Percentiles rank a stretch among this genome's conserved stretches.
Conservation (phyloP, 805 yeast species). For the Cyberlindnera japonica region DNA sequence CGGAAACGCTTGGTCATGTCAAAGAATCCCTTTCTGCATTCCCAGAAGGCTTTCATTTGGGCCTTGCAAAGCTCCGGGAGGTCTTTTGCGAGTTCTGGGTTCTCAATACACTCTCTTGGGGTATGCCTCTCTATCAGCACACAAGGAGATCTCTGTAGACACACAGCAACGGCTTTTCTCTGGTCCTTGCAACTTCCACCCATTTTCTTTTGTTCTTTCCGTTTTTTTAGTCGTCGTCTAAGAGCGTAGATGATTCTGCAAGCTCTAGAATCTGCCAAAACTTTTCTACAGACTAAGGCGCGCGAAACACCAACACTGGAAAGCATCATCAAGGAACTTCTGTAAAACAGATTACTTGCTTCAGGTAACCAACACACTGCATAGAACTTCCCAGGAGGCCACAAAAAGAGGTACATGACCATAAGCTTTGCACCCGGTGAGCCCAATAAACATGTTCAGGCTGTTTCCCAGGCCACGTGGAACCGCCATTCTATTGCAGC, state of each 20-base stretch:
- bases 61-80: slow-evolving; percentile 87
- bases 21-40: slow-evolving; percentile 86
- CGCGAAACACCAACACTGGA: no score
- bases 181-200: slow-evolving; percentile 78
- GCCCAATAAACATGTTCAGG: slow-evolving; percentile 55
- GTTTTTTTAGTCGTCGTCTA: background rate
- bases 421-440: slow-evolving; percentile 81
- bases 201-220: slow-evolving; percentile 7
- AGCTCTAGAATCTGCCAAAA: background rate
- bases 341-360: no score
- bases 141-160: slow-evolving; percentile 95
- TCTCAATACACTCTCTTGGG: slow-evolving; percentile 81
- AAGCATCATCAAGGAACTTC: no score
- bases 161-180: slow-evolving; percentile 90
- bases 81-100: slow-evolving; percentile 71
- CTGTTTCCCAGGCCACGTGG: slow-evolving; percentile 64
- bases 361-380: background rate
- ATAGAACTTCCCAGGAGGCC: background rate
- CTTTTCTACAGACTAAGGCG: background rate
- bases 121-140: slow-evolving; percentile 86
- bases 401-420: slow-evolving; percentile 39
- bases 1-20: slow-evolving; percentile 89
- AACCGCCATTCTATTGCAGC: slow-evolving; percentile 52
- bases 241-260: background rate
- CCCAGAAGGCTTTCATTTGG: slow-evolving; percentile 79